Evolutionary conservation across 1,284 basidiomycete species (phyloP).

Genomic region (Sporisorium reilianum): DNA sequence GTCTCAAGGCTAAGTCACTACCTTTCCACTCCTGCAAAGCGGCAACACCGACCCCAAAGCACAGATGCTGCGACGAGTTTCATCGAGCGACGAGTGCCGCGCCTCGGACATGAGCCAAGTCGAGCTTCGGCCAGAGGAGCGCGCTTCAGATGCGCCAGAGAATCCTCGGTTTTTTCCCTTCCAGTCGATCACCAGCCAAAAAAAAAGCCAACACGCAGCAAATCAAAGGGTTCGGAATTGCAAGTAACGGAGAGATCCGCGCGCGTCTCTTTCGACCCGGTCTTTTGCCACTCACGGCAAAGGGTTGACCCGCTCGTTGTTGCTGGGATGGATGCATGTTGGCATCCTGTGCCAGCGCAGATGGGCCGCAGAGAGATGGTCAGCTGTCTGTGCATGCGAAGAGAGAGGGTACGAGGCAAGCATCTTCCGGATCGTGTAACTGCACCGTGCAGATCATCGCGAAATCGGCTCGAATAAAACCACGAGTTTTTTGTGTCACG

Average conservation of each 20-base stretch:
- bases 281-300: too few species aligned
- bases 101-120: background rate
- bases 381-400: too few species aligned
- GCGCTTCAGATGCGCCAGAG: background rate
- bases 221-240: too few species aligned
- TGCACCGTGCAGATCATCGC: conserved; percentile 1
- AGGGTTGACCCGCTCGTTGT: too few species aligned
- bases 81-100: too few species aligned
- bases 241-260: background rate
- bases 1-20: background rate
- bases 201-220: too few species aligned
- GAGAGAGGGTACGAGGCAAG: too few species aligned
- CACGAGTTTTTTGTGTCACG: too few species aligned
- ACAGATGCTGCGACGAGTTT: background rate
- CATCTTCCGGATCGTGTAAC: background rate
- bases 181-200: background rate
- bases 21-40: background rate
- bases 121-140: background rate
- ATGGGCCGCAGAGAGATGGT: too few species aligned
- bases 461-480: background rate
- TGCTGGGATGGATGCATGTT: too few species aligned
- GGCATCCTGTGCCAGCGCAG: too few species aligned
- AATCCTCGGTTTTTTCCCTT: background rate
- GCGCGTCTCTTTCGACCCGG: background rate
- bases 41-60: background rate